phyloP scores from a whole-genome alignment of 495 filamentous ascomycete species.

The Neohortaea acidophila region DNA sequence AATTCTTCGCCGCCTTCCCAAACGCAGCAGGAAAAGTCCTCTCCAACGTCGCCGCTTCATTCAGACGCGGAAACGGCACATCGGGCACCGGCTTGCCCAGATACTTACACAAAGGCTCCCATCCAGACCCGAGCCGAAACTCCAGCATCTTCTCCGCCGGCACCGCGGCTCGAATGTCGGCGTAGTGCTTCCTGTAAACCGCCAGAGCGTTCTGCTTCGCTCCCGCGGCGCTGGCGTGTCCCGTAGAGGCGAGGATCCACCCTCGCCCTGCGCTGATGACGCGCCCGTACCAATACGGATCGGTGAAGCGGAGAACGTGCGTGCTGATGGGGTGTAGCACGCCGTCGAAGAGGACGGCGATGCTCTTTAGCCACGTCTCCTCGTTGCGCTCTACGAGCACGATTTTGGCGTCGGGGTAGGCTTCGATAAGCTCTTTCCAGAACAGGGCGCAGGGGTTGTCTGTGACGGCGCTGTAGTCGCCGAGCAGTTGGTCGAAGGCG shows the following conservation, averaged over 20 bases:
- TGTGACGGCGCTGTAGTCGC: slow-evolving; percentile 9
- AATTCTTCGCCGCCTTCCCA: no score
- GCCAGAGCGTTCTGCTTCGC: slow-evolving; percentile 9
- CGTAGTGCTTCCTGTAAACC: slow-evolving; percentile 12
- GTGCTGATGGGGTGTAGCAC: slow-evolving; percentile 1
- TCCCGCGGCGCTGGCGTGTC: not conserved
- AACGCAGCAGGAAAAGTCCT: no score
- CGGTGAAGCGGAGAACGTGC: slow-evolving; percentile 1
- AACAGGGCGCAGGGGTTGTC: slow-evolving; percentile 7
- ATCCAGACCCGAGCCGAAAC: slow-evolving; percentile 13
- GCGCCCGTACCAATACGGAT: slow-evolving; percentile 9
- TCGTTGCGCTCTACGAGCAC: slow-evolving; percentile 29
- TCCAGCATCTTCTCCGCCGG: slow-evolving; percentile 11
- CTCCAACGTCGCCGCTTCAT: slow-evolving; percentile 8
- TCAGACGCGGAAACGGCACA: slow-evolving; percentile 10
- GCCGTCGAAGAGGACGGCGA: slow-evolving; percentile 2
- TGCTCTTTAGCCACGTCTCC: slow-evolving; percentile 28
- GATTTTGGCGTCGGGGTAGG: slow-evolving; percentile 26
- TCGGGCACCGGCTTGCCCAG: slow-evolving; percentile 14
- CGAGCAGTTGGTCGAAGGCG: slow-evolving; percentile 14
- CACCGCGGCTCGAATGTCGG: slow-evolving; percentile 5
- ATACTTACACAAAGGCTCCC: slow-evolving; percentile 18
- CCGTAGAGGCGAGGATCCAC: slow-evolving; percentile 4
- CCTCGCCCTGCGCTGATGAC: not conserved
- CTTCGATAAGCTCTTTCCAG: slow-evolving; percentile 7